Conservation (phyloP, 108 stramenopile genomes). For the Cyclostephanos invisitatus region DNA sequence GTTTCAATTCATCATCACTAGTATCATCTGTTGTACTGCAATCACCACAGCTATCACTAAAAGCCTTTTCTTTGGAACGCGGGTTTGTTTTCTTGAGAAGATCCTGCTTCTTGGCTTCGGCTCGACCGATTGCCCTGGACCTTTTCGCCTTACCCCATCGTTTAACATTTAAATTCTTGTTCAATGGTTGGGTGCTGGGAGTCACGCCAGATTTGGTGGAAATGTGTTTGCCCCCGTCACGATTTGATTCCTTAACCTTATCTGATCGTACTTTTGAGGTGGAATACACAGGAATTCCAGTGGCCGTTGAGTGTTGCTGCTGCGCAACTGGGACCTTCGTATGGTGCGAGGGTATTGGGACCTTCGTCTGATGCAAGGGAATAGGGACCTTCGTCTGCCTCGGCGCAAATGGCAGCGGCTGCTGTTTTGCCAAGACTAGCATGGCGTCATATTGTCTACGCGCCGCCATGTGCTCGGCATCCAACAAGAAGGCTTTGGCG, state of each 20-base stretch:
- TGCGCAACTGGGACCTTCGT: neutral
- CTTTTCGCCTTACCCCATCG: constrained; percentile 22
- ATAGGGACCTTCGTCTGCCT: neutral
- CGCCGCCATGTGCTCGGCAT: constrained; percentile 34
- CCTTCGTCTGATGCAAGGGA: neutral
- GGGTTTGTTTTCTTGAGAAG: constrained; percentile 6
- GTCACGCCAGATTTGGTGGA: neutral
- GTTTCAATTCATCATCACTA: constrained; percentile 17
- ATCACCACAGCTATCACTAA: constrained; percentile 12
- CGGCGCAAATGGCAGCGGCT: constrained; percentile 1
- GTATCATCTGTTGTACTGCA: constrained; percentile 41
- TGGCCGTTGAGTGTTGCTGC: constrained; percentile 5
- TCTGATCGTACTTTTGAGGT: neutral
- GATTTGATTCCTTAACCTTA: neutral
- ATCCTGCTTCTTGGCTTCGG: neutral
- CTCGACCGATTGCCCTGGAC: constrained; percentile 1
- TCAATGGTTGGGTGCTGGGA: constrained; percentile 3
- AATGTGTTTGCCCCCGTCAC: neutral
- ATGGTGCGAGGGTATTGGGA: neutral
- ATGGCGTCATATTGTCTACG: constrained; percentile 45
- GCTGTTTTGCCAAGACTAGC: constrained; percentile 20
- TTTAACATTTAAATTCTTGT: constrained; percentile 10
- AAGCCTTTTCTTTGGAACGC: neutral
- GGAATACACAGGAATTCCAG: neutral
- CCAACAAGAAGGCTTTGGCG: constrained; percentile 43